Evolutionary conservation across 306 rosid species (phyloP).

Genomic region (Gillenia trifoliata): DNA sequence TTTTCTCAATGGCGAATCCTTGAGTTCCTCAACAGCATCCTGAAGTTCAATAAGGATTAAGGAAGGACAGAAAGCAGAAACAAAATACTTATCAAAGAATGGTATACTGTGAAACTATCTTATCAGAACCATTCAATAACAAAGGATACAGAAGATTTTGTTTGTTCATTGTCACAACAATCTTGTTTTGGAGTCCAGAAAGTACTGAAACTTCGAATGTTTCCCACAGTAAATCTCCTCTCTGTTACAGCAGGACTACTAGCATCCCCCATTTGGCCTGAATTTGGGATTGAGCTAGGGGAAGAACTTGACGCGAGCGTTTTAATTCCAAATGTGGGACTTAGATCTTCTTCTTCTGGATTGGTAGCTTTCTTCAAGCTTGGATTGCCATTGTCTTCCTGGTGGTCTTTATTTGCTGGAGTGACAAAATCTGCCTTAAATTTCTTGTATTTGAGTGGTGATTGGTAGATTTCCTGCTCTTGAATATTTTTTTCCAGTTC

Average conservation of each 20-base stretch:
- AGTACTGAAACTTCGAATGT: slow-evolving; percentile 39
- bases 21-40: slow-evolving; percentile 39
- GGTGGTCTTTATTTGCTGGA: slow-evolving; percentile 35
- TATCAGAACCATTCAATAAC: slow-evolving; percentile 19
- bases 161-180: slow-evolving; percentile 25
- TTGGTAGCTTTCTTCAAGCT: slow-evolving; percentile 25
- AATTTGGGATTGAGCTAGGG: slow-evolving; percentile 45
- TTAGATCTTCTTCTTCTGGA: slow-evolving; percentile 42
- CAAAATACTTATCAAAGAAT: slow-evolving; percentile 18
- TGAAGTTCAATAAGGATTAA: slow-evolving; percentile 66
- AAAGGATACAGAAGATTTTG: slow-evolving; percentile 64
- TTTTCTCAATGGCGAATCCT: slow-evolving; percentile 33
- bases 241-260: slow-evolving; percentile 34
- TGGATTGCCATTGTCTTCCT: slow-evolving; percentile 24
- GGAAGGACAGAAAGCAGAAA: slow-evolving; percentile 42
- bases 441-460: slow-evolving; percentile 32
- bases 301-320: slow-evolving; percentile 47
- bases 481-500: slow-evolving; percentile 28
- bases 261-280: slow-evolving; percentile 24
- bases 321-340: slow-evolving; percentile 57
- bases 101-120: slow-evolving; percentile 14
- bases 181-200: slow-evolving; percentile 36
- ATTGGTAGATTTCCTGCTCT: slow-evolving; percentile 29
- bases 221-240: slow-evolving; percentile 39
- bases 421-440: slow-evolving; percentile 25